phyloP scores from a whole-genome alignment of 1,139 yeast species.

The Saccharomycopsis hybrid region DNA sequence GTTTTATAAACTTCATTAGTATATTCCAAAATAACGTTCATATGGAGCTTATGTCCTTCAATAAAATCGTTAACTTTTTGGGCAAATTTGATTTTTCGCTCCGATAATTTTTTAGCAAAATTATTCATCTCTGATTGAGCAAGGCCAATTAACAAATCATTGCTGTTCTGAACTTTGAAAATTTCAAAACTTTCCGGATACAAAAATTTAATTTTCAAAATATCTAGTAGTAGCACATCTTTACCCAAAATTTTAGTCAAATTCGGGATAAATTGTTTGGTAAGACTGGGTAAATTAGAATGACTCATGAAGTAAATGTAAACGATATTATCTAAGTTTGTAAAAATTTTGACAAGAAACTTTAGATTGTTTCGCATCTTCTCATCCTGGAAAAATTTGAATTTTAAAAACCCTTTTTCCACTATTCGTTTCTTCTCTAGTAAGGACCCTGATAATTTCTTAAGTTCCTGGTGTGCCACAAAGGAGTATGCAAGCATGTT shows the following conservation, averaged over 20 bases:
- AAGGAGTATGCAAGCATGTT: neutral
- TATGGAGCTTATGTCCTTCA: neutral
- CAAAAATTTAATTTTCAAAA: slow-evolving; percentile 8
- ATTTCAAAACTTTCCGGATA: slow-evolving; percentile 11
- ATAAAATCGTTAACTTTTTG: neutral
- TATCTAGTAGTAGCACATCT: slow-evolving; percentile 6
- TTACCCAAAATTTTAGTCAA: slow-evolving; percentile 1
- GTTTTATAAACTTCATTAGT: too few species aligned
- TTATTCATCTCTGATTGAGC: slow-evolving; percentile 3
- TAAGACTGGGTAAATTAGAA: slow-evolving; percentile 9
- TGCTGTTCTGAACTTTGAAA: neutral
- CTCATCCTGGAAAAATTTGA: neutral
- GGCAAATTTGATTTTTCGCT: neutral
- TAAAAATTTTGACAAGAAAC: slow-evolving; percentile 4
- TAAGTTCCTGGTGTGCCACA: neutral
- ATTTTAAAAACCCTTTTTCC: neutral
- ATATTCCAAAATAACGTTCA: neutral
- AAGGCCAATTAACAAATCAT: slow-evolving; percentile 7
- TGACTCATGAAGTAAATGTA: slow-evolving; percentile 12
- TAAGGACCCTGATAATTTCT: neutral
- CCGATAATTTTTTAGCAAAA: slow-evolving; percentile 4
- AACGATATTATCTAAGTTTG: slow-evolving; percentile 12
- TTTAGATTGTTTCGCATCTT: neutral
- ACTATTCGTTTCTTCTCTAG: too few species aligned
- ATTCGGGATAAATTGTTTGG: slow-evolving; percentile 8